Percentiles rank a stretch among this genome's conserved stretches.
These are phyloP conservation scores for Lolium perenne DNA, from an alignment of 176 grass and related monocot species.

Conservation along the genomic window DNA sequence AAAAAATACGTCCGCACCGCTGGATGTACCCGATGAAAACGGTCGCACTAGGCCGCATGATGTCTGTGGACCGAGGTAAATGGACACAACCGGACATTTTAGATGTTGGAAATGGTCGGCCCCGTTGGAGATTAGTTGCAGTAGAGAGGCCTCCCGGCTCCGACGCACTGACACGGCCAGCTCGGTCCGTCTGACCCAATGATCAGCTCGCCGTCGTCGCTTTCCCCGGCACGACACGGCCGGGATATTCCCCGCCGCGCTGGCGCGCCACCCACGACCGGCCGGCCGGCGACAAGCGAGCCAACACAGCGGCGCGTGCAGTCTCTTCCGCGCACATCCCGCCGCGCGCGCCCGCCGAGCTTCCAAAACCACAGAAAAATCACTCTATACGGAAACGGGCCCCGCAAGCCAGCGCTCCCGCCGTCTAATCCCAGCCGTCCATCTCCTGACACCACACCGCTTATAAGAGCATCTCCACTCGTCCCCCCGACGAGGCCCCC, in stretches of 20 bases:
- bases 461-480: too few relatives aligned
- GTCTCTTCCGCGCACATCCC: neutral
- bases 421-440: neutral
- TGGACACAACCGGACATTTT: too few relatives aligned
- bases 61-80: too few relatives aligned
- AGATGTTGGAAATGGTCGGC: too few relatives aligned
- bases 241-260: neutral
- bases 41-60: too few relatives aligned
- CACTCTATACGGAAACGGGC: neutral
- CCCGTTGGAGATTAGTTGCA: too few relatives aligned
- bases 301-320: neutral
- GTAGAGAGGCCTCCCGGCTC: neutral
- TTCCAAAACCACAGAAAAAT: neutral
- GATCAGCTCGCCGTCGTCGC: neutral
- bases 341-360: slow-evolving; percentile 9
- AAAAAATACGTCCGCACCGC: too few relatives aligned
- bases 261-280: neutral
- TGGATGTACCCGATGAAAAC: too few relatives aligned
- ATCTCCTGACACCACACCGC: neutral
- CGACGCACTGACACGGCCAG: neutral
- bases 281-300: neutral
- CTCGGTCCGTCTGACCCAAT: neutral
- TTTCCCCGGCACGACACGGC: neutral
- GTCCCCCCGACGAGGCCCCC: too few relatives aligned
- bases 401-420: neutral